These are phyloP conservation scores for Cryphonectria naterciae DNA, from an alignment of 2,329 filamentous ascomycete species.

Conservation along the genomic window DNA sequence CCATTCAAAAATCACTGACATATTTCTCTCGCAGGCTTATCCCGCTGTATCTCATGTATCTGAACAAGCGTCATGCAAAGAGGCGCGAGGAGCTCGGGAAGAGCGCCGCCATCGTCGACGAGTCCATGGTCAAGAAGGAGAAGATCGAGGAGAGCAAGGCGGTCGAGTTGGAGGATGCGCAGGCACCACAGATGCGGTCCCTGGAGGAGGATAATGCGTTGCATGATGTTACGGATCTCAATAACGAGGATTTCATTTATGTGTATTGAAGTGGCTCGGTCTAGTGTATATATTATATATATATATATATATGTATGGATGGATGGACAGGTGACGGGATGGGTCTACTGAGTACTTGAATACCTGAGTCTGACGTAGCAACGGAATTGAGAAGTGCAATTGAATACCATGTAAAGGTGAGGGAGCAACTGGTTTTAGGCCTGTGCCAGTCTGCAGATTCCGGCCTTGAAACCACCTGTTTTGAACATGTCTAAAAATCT, in stretches of 20 bases:
- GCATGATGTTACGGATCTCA: slow-evolving; percentile 58
- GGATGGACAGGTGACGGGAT: no score
- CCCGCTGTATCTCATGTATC: slow-evolving; percentile 51
- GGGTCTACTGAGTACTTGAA: background rate
- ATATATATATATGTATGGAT: background rate
- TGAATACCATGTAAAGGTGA: no score
- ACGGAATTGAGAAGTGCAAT: background rate
- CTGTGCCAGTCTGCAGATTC: no score
- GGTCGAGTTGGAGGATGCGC: slow-evolving; percentile 34
- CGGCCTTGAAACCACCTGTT: no score
- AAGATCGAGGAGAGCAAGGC: slow-evolving; percentile 46
- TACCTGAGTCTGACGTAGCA: background rate
- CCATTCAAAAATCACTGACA: background rate
- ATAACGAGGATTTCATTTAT: slow-evolving; percentile 67
- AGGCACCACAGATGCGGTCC: slow-evolving; percentile 31
- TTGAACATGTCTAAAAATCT: no score
- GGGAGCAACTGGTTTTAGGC: no score
- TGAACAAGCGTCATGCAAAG: slow-evolving; percentile 60
- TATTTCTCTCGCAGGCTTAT: slow-evolving; percentile 33
- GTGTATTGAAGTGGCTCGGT: slow-evolving; percentile 41
- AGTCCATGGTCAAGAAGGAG: slow-evolving; percentile 57
- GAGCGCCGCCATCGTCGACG: slow-evolving; percentile 58
- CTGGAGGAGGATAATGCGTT: slow-evolving; percentile 48
- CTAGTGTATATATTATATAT: background rate
- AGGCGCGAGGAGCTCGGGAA: slow-evolving; percentile 63